Evolutionary conservation across 306 rosid species (phyloP), one percentile per base, ranked within the genome.

Genomic region (Citrullus mucosospermus): DNA sequence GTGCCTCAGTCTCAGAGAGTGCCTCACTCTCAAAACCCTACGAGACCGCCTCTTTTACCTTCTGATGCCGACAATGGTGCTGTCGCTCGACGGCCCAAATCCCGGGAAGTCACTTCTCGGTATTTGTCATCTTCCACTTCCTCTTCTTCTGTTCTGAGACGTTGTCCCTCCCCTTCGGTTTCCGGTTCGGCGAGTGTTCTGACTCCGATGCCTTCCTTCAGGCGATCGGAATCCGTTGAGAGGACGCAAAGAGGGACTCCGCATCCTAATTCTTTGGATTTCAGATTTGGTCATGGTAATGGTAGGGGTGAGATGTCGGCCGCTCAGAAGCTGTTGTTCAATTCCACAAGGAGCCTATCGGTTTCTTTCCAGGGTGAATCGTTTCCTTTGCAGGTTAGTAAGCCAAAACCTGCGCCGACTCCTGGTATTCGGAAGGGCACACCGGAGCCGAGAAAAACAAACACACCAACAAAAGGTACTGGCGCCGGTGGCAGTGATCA

Each of bases 301-400:
- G 79, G 79, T 14, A 85, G 77, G 8, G 83, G 82, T 6, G 86
- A 80, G 82, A 80, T 92, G 78, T 85, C 91, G 0, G 86, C 88
- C 18, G 89, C 93, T 77, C 96, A 92, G 85, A 96, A 86, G 84
- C 84, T 90, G 82, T 85, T 96, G 67, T 86, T 86, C 77, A 88
- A 96, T 72, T 93, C 98, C 30, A 89, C 93, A 6, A 84, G 98
- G 86, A 96, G 96, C 78, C 88, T 96, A 30, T 87, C 97, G 53
- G 97, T 90, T 70, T 96, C 99, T 79, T 96, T 96, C 79, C 99
- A 96, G 77, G 98, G 97, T 0, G 98, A 90, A 84, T 92, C 99
- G 67, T 96, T 87, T 81, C 85, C 99, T 78, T 82, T 89, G 67
- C 96, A 90, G 85, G 93, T 90, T 20, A 89, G 97, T 65, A 92